phyloP scores from a whole-genome alignment of 352 stramenopile species.

The Elongisporangium prolatum region DNA sequence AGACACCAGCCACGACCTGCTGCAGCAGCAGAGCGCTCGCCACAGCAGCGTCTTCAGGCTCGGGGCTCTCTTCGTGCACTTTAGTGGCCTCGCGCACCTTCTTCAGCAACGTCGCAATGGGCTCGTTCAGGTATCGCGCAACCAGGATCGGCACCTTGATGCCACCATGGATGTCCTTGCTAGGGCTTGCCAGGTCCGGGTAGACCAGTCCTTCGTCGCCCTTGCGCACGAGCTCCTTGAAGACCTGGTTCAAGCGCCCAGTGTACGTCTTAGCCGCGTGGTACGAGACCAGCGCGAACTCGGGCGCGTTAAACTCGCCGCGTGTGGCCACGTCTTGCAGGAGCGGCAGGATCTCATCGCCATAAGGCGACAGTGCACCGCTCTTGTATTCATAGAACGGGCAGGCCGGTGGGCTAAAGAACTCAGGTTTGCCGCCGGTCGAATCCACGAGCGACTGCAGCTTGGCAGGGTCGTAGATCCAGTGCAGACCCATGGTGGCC shows the following conservation, averaged over 20 bases:
- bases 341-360: conserved; percentile 58
- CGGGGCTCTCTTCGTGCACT: conserved; percentile 50
- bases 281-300: conserved; percentile 48
- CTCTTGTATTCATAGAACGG: conserved; percentile 62
- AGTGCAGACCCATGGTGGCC: conserved; percentile 68
- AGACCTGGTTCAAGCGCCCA: conserved; percentile 56
- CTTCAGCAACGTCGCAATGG: conserved; percentile 30
- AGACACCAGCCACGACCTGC: conserved; percentile 31
- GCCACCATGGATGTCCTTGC: conserved; percentile 51
- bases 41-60: conserved; percentile 46
- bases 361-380: conserved; percentile 54
- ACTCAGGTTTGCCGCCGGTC: conserved; percentile 23
- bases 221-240: conserved; percentile 64
- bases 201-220: conserved; percentile 55
- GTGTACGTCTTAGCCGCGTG: conserved; percentile 49
- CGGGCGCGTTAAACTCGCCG: conserved; percentile 34
- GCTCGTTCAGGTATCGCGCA: conserved; percentile 36
- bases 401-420: conserved; percentile 52
- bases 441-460: conserved; percentile 29
- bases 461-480: conserved; percentile 66
- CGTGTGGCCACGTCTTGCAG: conserved; percentile 41
- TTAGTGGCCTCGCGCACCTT: conserved; percentile 40
- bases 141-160: conserved; percentile 57
- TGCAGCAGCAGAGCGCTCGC: conserved; percentile 46
- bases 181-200: conserved; percentile 42